These are phyloP conservation scores for Globisporangium emineosum DNA, from an alignment of 352 stramenopile species.

Conservation along the genomic window DNA sequence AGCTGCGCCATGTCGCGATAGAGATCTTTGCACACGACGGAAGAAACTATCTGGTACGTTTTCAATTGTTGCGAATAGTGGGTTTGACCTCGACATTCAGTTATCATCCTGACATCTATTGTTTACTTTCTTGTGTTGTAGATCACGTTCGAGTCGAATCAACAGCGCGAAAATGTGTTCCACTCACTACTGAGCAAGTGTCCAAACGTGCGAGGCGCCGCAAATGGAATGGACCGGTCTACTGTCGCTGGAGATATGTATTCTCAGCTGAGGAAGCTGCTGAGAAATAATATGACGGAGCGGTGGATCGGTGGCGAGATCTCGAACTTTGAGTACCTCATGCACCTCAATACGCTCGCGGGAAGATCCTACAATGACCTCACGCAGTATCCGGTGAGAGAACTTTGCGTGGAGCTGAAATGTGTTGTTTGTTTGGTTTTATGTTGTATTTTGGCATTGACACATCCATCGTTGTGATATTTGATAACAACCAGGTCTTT, in stretches of 20 bases:
- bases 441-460: not conserved
- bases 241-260: conserved; percentile 49
- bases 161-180: conserved; percentile 68
- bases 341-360: conserved; percentile 95
- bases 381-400: conserved; percentile 94
- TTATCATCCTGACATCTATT: not conserved
- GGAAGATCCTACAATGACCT: conserved; percentile 97
- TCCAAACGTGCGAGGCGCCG: conserved; percentile 62
- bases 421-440: too few relatives aligned
- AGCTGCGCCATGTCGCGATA: conserved; percentile 67
- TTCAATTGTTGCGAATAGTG: not conserved
- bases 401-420: too few relatives aligned
- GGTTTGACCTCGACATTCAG: not conserved
- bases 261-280: conserved; percentile 60
- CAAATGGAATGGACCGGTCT: conserved; percentile 57
- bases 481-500: conserved; percentile 71
- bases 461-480: not conserved
- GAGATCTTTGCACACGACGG: conserved; percentile 76
- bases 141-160: conserved; percentile 63
- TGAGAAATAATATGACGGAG: conserved; percentile 78
- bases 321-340: conserved; percentile 95
- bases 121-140: conserved; percentile 16
- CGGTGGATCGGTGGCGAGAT: conserved; percentile 70
- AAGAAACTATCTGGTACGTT: conserved; percentile 68
- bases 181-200: conserved; percentile 73